Evolutionary conservation across 768 basidiomycete genomes (phyloP), one percentile per base, ranked within the genome.

Genomic region (Russula sp.): DNA sequence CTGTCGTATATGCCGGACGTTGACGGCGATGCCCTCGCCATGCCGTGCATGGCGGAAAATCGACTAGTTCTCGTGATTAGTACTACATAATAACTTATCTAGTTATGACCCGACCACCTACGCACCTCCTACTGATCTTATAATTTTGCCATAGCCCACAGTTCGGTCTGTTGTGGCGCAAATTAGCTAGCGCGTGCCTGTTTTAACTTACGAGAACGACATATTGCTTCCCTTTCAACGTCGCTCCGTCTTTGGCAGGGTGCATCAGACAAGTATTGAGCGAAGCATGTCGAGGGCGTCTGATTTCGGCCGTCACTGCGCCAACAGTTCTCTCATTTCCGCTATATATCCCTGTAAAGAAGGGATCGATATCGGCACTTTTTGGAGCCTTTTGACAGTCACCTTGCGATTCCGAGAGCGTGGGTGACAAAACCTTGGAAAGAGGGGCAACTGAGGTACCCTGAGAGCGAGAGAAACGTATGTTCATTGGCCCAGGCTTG

Each of bases 41-140:
- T 64, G 63, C 63, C 63, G 63, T 55, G 59, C 63, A 64, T 64
- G 55, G 63, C 63, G 63, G 63, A 64, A 64, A 64, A 63, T 59
- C 63, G 63, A 64, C 63, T 60, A 51, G 49, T 40, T 55, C 54
- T 34, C 57, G 56, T 59, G 44, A 64, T 64, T 48, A 64, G 48
- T 60, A 31, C 59, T 60, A 32, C 59, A 64, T 20, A 53, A 60
- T 64, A 64, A 64, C 53, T 64, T 64, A 64, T 64, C 51, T 44
- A 59, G 42, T 56, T 60, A 59, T 55, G 58, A 49, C 45, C 1
- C 32, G n/a, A 60, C 4, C 40, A 64, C 63, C 49, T 44, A 64
- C 63, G 48, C 42, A 50, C 47, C 35, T 44, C 35, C 18, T 56
- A 60, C 48, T 55, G 39, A 20, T 22, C 47, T 35, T n/a, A 55